A percentile compares a stretch with the other conserved stretches of the same genome.
These are phyloP conservation scores for Hymenoscyphus fructigenus DNA, from an alignment of 2,329 filamentous ascomycete genomes.

Conservation along the genomic window DNA sequence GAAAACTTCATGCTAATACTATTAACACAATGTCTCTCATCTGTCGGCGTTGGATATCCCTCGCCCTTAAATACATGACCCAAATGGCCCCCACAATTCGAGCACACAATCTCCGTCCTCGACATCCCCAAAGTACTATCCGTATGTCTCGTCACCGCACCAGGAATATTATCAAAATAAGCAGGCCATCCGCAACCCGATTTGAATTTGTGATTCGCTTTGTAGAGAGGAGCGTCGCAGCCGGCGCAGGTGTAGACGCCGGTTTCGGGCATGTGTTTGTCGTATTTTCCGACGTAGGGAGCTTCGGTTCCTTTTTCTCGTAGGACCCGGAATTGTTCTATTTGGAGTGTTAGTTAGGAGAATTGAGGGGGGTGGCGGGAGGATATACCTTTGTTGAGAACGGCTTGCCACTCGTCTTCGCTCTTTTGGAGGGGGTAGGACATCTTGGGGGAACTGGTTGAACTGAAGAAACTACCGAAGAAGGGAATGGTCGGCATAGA, in stretches of 20 bases:
- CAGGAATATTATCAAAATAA: slow-evolving; percentile 93
- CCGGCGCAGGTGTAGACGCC: slow-evolving; percentile 88
- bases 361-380: slow-evolving; percentile 39
- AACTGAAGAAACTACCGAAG: slow-evolving; percentile 71
- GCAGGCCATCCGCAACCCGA: slow-evolving; percentile 97
- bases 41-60: slow-evolving; percentile 78
- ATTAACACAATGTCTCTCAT: slow-evolving; percentile 94
- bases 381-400: slow-evolving; percentile 65
- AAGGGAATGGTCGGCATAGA: slow-evolving; percentile 81
- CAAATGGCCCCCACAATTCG: slow-evolving; percentile 89
- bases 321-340: slow-evolving; percentile 94
- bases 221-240: slow-evolving; percentile 87
- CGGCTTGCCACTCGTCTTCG: slow-evolving; percentile 84
- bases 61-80: slow-evolving; percentile 93
- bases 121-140: slow-evolving; percentile 79
- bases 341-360: slow-evolving; percentile 23
- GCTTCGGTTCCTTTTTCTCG: slow-evolving; percentile 89
- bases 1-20: slow-evolving; percentile 21
- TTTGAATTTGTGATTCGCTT: slow-evolving; percentile 90
- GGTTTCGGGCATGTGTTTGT: slow-evolving; percentile 75
- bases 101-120: slow-evolving; percentile 90
- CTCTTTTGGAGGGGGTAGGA: slow-evolving; percentile 78
- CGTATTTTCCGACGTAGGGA: slow-evolving; percentile 76
- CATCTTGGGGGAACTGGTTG: slow-evolving; percentile 55
- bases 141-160: slow-evolving; percentile 79